Conservation (phyloP, 2,329 filamentous ascomycete genomes). For the Ophiostoma triangulosporum region DNA sequence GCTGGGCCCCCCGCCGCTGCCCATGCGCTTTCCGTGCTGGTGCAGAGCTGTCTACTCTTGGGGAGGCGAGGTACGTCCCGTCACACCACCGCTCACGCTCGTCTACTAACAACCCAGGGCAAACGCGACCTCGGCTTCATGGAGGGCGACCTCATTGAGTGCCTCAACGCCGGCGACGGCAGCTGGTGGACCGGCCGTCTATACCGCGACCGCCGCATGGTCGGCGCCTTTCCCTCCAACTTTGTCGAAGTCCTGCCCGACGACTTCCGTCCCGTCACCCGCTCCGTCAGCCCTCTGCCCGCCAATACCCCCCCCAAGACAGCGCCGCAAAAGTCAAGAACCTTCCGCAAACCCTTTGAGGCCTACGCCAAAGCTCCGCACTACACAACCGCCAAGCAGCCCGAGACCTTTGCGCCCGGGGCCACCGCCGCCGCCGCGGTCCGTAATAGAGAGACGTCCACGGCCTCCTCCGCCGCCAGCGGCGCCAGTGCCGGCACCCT, state of each 20-base stretch:
- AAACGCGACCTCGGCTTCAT: conserved; percentile 94
- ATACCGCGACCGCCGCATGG: conserved; percentile 75
- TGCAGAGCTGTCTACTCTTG: conserved; percentile 51
- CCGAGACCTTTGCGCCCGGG: conserved; percentile 39
- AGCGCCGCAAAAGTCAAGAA: conserved; percentile 45
- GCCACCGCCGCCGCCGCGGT: not conserved
- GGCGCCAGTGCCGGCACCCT: conserved; percentile 15
- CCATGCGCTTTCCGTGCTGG: conserved; percentile 12
- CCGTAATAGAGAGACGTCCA: conserved; percentile 28
- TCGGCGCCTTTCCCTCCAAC: conserved; percentile 92
- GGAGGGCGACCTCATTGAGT: conserved; percentile 95
- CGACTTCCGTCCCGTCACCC: conserved; percentile 62
- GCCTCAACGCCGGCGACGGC: conserved; percentile 91
- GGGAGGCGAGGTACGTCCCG: conserved; percentile 59
- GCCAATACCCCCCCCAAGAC: conserved; percentile 38
- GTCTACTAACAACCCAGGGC: conserved; percentile 35
- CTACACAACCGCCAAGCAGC: conserved; percentile 49
- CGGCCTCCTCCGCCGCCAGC: conserved; percentile 22
- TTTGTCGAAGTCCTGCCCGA: conserved; percentile 86
- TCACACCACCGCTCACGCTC: no score
- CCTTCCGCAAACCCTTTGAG: conserved; percentile 54
- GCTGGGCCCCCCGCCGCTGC: conserved; percentile 17
- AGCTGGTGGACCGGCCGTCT: conserved; percentile 97
- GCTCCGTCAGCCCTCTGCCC: conserved; percentile 48
- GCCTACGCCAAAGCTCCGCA: conserved; percentile 54